Evolutionary conservation across 1,284 basidiomycete genomes (phyloP), one percentile per base, ranked within the genome.

Genomic region (Malassezia japonica): DNA sequence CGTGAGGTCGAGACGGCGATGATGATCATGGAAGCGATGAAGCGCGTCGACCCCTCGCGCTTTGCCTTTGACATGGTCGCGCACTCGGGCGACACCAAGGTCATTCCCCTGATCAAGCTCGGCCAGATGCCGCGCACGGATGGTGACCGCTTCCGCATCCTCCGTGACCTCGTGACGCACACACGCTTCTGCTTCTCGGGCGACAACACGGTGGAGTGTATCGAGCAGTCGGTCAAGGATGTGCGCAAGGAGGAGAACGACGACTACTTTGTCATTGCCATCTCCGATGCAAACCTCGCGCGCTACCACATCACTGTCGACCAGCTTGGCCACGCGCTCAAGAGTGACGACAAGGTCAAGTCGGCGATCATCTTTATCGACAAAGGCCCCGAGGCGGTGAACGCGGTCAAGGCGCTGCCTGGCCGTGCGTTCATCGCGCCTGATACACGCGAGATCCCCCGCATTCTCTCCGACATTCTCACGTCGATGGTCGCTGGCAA

Each of bases 211-310:
- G 47, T 65, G 18, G 62, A 62, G 24, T 65, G 62, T 46, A 56
- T 56, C 32, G 52, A 58, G 34, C 55, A 64, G 39, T 61, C 59
- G 7, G 58, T 64, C 36, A 45, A 59, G 5, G 56, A 64, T 27
- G 57, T 65, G 28, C 54, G 56, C n/a, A 32, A 34, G 20, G 47
- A 40, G 15, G 58, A 53, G 7, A 44, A 59, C 20, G 70, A 75
- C 57, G 74, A 75, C 48, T 69, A 67, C 58, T 72, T 75, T 58
- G 72, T 75, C 43, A 68, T 75, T 50, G 73, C 64, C 9, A 53
- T 75, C 21, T 64, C 64, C 13, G 74, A 75, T 48, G 74, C 74
- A 27, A 73, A 75, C 49, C 63, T 75, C 37, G 50, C 54, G 5
- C 56, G 74, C 13, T 75, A 75, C 56, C 61, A 60, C 31, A 75